A percentile compares a stretch with the other conserved stretches of the same genome.
These are phyloP conservation scores for Chimonanthus salicifolius DNA, from an alignment of 164 flowering plant species.

Conservation along the genomic window DNA sequence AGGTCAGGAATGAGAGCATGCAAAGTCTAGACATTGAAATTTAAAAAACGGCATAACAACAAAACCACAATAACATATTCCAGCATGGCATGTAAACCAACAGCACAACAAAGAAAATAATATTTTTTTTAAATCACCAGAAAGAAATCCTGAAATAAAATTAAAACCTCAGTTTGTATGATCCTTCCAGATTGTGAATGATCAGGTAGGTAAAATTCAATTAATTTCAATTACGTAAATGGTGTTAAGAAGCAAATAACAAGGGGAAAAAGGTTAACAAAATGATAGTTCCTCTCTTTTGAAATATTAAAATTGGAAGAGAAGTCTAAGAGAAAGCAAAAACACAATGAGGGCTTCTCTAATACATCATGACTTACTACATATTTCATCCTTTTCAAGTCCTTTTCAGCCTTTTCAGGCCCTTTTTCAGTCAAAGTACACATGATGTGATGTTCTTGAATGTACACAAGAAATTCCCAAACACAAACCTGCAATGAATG, in stretches of 20 bases:
- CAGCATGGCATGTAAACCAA: neutral
- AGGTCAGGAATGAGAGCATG: neutral
- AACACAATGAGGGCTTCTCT: no score
- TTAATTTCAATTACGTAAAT: no score
- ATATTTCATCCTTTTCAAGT: no score
- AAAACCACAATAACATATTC: neutral
- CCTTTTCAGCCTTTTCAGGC: no score
- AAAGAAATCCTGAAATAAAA: neutral
- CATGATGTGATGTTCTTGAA: neutral
- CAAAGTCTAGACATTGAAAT: neutral
- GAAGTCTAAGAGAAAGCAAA: neutral
- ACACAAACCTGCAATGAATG: conserved; percentile 56
- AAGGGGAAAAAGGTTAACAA: neutral
- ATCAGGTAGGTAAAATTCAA: neutral
- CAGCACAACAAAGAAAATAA: neutral
- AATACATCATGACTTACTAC: no score
- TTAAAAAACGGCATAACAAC: neutral
- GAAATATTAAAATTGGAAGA: neutral
- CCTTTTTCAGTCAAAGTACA: no score
- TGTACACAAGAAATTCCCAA: neutral
- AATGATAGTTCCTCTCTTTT: no score
- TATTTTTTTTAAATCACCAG: neutral
- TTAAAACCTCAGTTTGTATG: neutral
- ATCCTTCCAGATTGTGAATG: neutral
- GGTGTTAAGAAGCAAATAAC: neutral